Conservation (phyloP, 2,329 filamentous ascomycete genomes). For the Claviceps maximensis region DNA sequence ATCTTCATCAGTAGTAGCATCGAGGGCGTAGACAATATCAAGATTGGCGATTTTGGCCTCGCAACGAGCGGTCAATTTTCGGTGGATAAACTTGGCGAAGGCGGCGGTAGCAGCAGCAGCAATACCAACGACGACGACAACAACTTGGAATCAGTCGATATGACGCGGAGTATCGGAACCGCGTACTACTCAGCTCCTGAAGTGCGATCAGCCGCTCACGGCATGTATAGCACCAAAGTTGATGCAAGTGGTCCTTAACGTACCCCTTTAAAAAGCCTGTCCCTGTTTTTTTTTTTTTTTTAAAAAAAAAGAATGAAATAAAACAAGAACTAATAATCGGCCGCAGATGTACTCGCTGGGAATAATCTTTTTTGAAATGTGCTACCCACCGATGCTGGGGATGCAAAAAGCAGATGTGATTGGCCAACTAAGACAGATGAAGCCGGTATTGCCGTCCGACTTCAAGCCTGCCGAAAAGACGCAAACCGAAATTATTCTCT, state of each 20-base stretch:
- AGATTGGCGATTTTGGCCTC: constrained; percentile 92
- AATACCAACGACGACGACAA: background rate
- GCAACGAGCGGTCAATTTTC: constrained; percentile 77
- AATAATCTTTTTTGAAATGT: constrained; percentile 99
- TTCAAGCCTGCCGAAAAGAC: constrained; percentile 59
- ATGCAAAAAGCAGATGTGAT: constrained; percentile 55
- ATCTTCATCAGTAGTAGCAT: constrained; percentile 64
- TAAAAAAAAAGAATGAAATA: background rate
- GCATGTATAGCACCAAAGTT: constrained; percentile 82
- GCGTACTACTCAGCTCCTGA: constrained; percentile 90
- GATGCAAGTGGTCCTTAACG: constrained; percentile 45
- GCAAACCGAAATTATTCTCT: constrained; percentile 66
- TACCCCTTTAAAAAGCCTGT: background rate
- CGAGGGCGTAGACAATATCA: constrained; percentile 76
- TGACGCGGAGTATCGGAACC: constrained; percentile 63
- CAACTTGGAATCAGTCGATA: constrained; percentile 39
- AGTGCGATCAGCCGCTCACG: constrained; percentile 59
- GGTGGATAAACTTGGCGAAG: constrained; percentile 37
- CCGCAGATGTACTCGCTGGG: constrained; percentile 83
- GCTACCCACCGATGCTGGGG: constrained; percentile 52
- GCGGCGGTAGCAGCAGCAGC: constrained; percentile 13
- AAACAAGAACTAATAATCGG: background rate
- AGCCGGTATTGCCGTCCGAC: constrained; percentile 56
- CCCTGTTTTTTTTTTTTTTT: too few species aligned
- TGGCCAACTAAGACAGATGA: constrained; percentile 51